These are phyloP conservation scores for Fraxinus cuspidata DNA, from an alignment of 257 asterid genomes.

Conservation along the genomic window DNA sequence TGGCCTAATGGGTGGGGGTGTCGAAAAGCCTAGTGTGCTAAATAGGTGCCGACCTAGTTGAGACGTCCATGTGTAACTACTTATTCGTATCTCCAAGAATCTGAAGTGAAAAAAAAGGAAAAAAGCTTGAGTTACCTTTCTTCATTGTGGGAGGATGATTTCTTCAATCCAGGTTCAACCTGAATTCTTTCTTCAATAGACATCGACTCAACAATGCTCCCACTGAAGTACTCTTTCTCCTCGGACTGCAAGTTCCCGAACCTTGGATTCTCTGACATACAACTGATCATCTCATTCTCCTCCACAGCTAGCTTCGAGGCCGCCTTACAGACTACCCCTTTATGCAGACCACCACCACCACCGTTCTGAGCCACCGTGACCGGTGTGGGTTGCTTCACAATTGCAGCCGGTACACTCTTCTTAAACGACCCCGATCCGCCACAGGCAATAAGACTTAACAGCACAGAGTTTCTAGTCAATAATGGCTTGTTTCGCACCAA, in stretches of 20 bases:
- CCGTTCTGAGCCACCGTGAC: slow-evolving; percentile 51
- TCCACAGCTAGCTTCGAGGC: slow-evolving; percentile 33
- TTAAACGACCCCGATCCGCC: slow-evolving; percentile 72
- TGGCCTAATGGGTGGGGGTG: not conserved
- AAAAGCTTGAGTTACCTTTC: slow-evolving; percentile 52
- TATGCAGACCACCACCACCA: slow-evolving; percentile 39
- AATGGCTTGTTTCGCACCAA: slow-evolving; percentile 44
- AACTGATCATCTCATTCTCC: slow-evolving; percentile 57
- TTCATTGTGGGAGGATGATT: slow-evolving; percentile 78
- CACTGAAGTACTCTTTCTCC: slow-evolving; percentile 86
- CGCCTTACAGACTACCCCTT: slow-evolving; percentile 52
- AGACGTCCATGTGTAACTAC: too few relatives aligned
- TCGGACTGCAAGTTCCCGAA: slow-evolving; percentile 64
- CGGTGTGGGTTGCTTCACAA: slow-evolving; percentile 26
- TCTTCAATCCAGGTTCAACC: slow-evolving; percentile 49
- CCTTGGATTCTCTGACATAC: slow-evolving; percentile 91
- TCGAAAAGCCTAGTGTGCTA: not conserved
- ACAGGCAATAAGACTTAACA: slow-evolving; percentile 73
- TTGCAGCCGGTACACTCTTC: slow-evolving; percentile 28
- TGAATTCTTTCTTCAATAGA: slow-evolving; percentile 39
- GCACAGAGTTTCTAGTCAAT: slow-evolving; percentile 60
- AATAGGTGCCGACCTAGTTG: too few relatives aligned
- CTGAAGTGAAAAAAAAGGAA: too few relatives aligned
- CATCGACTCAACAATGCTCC: slow-evolving; percentile 77
- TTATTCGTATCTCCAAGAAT: too few relatives aligned